Evolutionary conservation across 257 asterid species (phyloP).

Genomic region (Nicotiana attenuata): DNA sequence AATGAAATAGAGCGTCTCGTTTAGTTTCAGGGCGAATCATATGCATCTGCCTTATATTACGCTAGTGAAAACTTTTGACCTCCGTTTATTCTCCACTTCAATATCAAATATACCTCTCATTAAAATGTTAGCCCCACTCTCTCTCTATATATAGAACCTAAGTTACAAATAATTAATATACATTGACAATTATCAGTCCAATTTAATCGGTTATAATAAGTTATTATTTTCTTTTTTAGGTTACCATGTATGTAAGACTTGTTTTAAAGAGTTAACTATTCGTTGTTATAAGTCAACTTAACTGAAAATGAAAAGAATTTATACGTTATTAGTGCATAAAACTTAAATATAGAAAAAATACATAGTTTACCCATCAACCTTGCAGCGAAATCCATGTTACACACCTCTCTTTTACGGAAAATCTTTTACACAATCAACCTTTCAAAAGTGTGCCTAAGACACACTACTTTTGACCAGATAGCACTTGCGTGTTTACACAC

Average conservation of each 20-base stretch:
- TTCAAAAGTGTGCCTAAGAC: too few relatives aligned
- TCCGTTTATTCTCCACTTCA: constrained; percentile 5
- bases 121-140: neutral
- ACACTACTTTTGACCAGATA: too few relatives aligned
- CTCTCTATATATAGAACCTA: neutral
- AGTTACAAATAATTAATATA: neutral
- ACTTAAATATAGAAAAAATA: too few relatives aligned
- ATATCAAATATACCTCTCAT: neutral
- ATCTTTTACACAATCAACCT: too few relatives aligned
- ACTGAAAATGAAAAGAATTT: neutral
- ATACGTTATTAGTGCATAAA: too few relatives aligned
- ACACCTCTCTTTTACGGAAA: too few relatives aligned
- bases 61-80: constrained; percentile 7
- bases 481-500: too few relatives aligned
- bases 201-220: neutral
- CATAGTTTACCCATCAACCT: too few relatives aligned
- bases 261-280: neutral
- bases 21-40: neutral
- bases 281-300: neutral
- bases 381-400: too few relatives aligned
- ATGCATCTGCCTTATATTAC: neutral
- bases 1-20: neutral
- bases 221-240: neutral
- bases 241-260: neutral
- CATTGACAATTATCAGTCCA: neutral